Percentiles rank a stretch among this genome's conserved stretches.
Evolutionary conservation across 140 eudicot genomes (phyloP).

Genomic region (Stevia rebaudiana): DNA sequence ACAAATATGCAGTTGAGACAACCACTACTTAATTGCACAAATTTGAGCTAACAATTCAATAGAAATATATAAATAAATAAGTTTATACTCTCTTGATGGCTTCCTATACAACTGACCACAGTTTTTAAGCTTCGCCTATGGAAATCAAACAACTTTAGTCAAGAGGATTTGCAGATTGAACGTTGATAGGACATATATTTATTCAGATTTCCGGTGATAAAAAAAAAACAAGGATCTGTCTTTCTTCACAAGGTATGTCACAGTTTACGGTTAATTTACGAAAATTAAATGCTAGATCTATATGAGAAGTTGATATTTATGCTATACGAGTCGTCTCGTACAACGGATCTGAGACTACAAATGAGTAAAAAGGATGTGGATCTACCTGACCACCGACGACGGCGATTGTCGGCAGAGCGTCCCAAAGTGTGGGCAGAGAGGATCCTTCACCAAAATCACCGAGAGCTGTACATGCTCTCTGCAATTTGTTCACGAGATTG

Average conservation of each 20-base stretch:
- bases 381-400: slow-evolving; percentile 99
- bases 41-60: too few relatives aligned
- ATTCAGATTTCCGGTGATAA: too few relatives aligned
- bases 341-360: slow-evolving; percentile 19
- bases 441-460: slow-evolving; percentile 93
- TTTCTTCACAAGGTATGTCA: neutral
- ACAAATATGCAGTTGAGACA: too few relatives aligned
- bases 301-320: too few relatives aligned
- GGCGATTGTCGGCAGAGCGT: slow-evolving; percentile 91
- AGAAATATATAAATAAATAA: too few relatives aligned
- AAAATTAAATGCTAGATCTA: too few relatives aligned
- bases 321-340: neutral
- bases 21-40: too few relatives aligned
- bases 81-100: too few relatives aligned
- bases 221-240: too few relatives aligned
- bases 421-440: slow-evolving; percentile 97
- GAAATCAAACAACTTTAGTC: neutral
- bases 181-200: too few relatives aligned
- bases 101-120: too few relatives aligned
- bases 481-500: slow-evolving; percentile 66
- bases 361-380: slow-evolving; percentile 7
- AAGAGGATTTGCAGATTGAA: too few relatives aligned
- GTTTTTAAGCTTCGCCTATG: neutral
- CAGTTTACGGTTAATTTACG: neutral
- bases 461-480: slow-evolving; percentile 88